phyloP scores from a whole-genome alignment of 2,329 filamentous ascomycete genomes.

The Pyrenophora tritici-repentis region DNA sequence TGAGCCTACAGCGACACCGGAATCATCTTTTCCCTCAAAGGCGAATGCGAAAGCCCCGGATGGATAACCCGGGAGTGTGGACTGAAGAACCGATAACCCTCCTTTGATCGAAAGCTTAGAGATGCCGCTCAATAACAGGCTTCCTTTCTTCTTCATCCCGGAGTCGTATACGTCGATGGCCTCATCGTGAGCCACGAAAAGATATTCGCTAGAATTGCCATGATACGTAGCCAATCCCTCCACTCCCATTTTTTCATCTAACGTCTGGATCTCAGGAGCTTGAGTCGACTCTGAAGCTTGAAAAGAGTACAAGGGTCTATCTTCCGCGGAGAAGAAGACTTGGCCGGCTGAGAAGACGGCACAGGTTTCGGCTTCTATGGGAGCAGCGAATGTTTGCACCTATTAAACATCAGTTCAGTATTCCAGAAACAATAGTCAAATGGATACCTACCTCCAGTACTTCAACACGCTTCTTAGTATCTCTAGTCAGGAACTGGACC shows the following conservation, averaged over 20 bases:
- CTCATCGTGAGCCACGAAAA: conserved; percentile 34
- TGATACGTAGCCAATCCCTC: conserved; percentile 31
- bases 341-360: conserved; percentile 25
- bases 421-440: too few relatives aligned
- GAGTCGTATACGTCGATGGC: conserved; percentile 31
- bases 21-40: conserved; percentile 33
- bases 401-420: conserved; percentile 9
- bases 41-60: conserved; percentile 31
- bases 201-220: conserved; percentile 21
- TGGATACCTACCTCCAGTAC: conserved; percentile 26
- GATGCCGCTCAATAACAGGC: conserved; percentile 27
- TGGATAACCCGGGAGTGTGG: conserved; percentile 14
- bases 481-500: conserved; percentile 33
- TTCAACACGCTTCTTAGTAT: conserved; percentile 15
- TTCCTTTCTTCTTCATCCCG: conserved; percentile 21
- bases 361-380: conserved; percentile 37
- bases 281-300: conserved; percentile 29
- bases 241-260: conserved; percentile 23
- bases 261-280: conserved; percentile 25
- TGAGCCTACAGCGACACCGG: conserved; percentile 31
- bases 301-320: conserved; percentile 36
- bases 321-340: conserved; percentile 36
- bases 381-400: conserved; percentile 36
- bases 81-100: conserved; percentile 33
- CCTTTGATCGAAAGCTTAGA: conserved; percentile 33